Conservation (phyloP, 352 stramenopile genomes). For the Phytophthora kernoviae region DNA sequence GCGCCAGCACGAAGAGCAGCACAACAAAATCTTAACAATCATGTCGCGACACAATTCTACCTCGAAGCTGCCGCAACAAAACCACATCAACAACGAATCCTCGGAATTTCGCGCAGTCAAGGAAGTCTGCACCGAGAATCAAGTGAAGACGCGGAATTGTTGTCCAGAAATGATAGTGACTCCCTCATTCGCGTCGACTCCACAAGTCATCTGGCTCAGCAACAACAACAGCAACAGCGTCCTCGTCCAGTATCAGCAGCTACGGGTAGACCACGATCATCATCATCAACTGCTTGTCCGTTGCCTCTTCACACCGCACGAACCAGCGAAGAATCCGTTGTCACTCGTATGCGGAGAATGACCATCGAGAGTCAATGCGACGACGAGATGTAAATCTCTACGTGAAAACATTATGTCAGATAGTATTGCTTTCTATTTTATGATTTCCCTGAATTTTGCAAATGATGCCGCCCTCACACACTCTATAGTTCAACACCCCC, state of each 20-base stretch:
- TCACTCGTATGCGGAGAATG: slow-evolving; percentile 35
- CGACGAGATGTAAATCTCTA: slow-evolving; percentile 6
- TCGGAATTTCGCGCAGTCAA: slow-evolving; percentile 21
- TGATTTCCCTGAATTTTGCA: slow-evolving; percentile 1
- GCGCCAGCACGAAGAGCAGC: slow-evolving; percentile 45
- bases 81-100: slow-evolving; percentile 3
- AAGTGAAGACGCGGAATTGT: background rate
- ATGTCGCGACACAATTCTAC: slow-evolving; percentile 46
- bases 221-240: slow-evolving; percentile 11
- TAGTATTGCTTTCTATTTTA: slow-evolving; percentile 16
- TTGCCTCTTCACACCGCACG: slow-evolving; percentile 12
- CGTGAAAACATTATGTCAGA: slow-evolving; percentile 7
- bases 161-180: background rate
- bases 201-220: slow-evolving; percentile 13
- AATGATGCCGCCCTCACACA: slow-evolving; percentile 1
- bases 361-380: slow-evolving; percentile 20
- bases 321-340: slow-evolving; percentile 30
- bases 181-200: slow-evolving; percentile 14
- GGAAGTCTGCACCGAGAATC: slow-evolving; percentile 5
- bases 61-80: slow-evolving; percentile 17
- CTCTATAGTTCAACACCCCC: slow-evolving; percentile 69
- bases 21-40: slow-evolving; percentile 41
- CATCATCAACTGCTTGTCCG: background rate
- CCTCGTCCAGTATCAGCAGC: slow-evolving; percentile 22
- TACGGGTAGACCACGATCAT: slow-evolving; percentile 1